A percentile compares a stretch with the other conserved stretches of the same genome.
These are phyloP conservation scores for Skeletonema potamos DNA, from an alignment of 108 stramenopile species.

Conservation along the genomic window DNA sequence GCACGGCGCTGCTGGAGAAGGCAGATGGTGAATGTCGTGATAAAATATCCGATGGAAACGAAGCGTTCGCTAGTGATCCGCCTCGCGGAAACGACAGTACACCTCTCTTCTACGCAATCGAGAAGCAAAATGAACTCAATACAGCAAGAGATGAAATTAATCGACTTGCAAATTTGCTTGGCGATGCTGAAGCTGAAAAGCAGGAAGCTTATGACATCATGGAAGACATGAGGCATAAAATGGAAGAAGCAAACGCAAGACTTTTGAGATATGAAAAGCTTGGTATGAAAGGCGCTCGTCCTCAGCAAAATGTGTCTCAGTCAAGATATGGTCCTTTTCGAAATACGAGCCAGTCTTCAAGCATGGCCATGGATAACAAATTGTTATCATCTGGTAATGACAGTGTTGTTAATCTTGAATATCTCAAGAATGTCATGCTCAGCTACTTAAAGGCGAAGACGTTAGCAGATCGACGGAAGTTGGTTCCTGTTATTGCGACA, in stretches of 20 bases:
- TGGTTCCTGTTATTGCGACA: conserved; percentile 80
- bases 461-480: conserved; percentile 60
- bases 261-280: conserved; percentile 68
- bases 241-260: conserved; percentile 73
- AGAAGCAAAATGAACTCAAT: conserved; percentile 87
- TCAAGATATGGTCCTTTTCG: conserved; percentile 27
- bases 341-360: conserved; percentile 12
- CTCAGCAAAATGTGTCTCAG: conserved; percentile 1
- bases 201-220: conserved; percentile 75
- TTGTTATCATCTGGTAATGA: conserved; percentile 30
- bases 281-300: conserved; percentile 27
- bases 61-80: conserved; percentile 10
- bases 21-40: conserved; percentile 2
- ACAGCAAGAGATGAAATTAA: conserved; percentile 83
- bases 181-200: conserved; percentile 75
- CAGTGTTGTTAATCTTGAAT: conserved; percentile 72
- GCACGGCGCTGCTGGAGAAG: conserved; percentile 51
- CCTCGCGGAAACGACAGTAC: conserved; percentile 41
- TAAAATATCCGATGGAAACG: neutral
- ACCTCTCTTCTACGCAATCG: conserved; percentile 87
- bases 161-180: conserved; percentile 73
- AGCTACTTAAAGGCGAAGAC: conserved; percentile 78
- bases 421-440: conserved; percentile 87
- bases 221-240: conserved; percentile 62
- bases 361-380: neutral